These are phyloP conservation scores for Sclerotinia nivalis DNA, from an alignment of 2,329 filamentous ascomycete genomes.

Conservation along the genomic window DNA sequence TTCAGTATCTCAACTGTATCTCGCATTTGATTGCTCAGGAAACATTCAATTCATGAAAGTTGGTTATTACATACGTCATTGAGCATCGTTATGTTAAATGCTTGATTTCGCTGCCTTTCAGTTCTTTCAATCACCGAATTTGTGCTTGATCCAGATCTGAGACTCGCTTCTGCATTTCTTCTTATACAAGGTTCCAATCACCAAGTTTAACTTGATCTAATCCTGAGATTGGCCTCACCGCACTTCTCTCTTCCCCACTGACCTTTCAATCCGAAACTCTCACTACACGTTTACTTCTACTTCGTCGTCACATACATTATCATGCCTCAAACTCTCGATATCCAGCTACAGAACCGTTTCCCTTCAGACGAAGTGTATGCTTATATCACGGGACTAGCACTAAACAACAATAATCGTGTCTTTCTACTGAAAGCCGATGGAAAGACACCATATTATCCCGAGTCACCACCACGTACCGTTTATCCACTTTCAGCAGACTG, in stretches of 20 bases:
- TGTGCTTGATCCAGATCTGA: neutral
- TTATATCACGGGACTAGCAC: constrained; percentile 68
- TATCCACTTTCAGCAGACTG: constrained; percentile 57
- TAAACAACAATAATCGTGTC: constrained; percentile 59
- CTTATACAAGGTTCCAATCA: neutral
- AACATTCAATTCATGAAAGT: constrained; percentile 5
- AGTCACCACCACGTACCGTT: constrained; percentile 54
- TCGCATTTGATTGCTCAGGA: neutral
- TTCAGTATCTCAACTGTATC: neutral
- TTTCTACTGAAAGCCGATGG: constrained; percentile 68
- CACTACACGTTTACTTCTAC: neutral
- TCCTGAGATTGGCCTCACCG: neutral
- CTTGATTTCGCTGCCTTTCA: constrained; percentile 4
- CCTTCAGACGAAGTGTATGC: constrained; percentile 61
- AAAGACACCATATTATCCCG: constrained; percentile 63
- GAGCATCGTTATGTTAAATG: constrained; percentile 2
- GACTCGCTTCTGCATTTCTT: neutral
- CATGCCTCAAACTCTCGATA: constrained; percentile 46
- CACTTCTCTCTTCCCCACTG: neutral
- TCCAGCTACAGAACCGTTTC: constrained; percentile 67
- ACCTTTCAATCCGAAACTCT: neutral
- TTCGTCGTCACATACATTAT: neutral
- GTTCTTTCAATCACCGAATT: neutral
- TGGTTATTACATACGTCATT: constrained; percentile 12
- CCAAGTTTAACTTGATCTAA: neutral